Evolutionary conservation across 345 rosid genomes (phyloP).

Genomic region (Camelina laxa): DNA sequence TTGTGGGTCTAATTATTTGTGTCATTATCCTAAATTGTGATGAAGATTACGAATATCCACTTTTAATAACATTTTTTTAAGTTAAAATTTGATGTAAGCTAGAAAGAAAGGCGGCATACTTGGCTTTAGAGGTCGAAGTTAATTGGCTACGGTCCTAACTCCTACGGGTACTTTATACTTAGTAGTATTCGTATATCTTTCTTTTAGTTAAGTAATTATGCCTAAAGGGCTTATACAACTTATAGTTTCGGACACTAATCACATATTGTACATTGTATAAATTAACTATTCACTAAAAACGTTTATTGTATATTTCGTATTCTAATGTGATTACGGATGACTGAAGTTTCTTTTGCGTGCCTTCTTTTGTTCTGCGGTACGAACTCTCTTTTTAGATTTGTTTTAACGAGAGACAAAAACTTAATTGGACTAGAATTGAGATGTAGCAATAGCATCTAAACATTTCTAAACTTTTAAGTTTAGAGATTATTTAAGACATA

Average conservation of each 20-base stretch:
- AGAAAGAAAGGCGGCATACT: constrained; percentile 34
- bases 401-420: neutral
- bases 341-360: constrained; percentile 30
- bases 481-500: neutral
- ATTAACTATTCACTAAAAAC: neutral
- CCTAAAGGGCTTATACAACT: constrained; percentile 1
- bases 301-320: neutral
- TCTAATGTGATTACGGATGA: constrained; percentile 19
- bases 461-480: neutral
- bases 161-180: neutral
- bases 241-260: constrained; percentile 1
- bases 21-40: neutral
- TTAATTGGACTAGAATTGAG: constrained; percentile 13
- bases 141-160: constrained; percentile 8
- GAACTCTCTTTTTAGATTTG: constrained; percentile 1
- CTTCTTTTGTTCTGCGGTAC: constrained; percentile 3
- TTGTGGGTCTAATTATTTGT: constrained; percentile 30
- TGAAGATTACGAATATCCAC: constrained; percentile 33
- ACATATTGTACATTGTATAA: too few species aligned
- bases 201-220: constrained; percentile 10
- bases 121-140: constrained; percentile 33
- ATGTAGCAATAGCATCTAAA: constrained; percentile 23
- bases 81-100: neutral
- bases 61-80: constrained; percentile 18
- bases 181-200: constrained; percentile 5